A percentile compares a stretch with the other conserved stretches of the same genome.
Conservation (phyloP, 2,329 filamentous ascomycete genomes). For the Akanthomyces lecanii region DNA sequence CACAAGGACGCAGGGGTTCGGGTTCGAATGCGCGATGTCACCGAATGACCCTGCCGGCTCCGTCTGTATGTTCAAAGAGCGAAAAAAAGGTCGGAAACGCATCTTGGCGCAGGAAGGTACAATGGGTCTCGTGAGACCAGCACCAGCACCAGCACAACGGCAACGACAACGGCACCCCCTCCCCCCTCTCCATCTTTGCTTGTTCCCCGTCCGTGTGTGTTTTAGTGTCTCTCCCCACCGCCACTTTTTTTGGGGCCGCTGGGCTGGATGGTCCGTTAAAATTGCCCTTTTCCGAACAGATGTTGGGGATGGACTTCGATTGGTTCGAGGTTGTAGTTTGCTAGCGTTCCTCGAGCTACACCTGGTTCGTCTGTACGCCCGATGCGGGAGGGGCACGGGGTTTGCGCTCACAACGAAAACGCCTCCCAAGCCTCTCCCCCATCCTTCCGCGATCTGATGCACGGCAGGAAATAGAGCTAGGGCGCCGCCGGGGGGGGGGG, state of each 20-base stretch:
- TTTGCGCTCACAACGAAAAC: too few relatives aligned
- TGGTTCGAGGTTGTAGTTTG: background rate
- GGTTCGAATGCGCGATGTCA: slow-evolving; percentile 2
- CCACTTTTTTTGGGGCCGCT: background rate
- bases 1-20: background rate
- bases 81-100: background rate
- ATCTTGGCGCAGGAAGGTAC: background rate
- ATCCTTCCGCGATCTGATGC: background rate
- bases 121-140: slow-evolving; percentile 3
- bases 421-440: background rate
- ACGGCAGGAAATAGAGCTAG: too few relatives aligned
- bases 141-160: too few relatives aligned
- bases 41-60: slow-evolving; percentile 1
- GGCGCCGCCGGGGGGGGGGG: too few relatives aligned
- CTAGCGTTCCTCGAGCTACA: background rate
- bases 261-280: background rate
- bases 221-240: background rate
- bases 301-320: background rate
- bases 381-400: background rate
- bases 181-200: background rate
- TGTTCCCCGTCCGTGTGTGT: background rate
- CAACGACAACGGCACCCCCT: too few relatives aligned
- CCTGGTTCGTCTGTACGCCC: background rate
- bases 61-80: background rate
- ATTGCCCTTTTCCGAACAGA: background rate